Conservation (phyloP, 176 grass and related monocot species). For the Thalia dealbata region DNA sequence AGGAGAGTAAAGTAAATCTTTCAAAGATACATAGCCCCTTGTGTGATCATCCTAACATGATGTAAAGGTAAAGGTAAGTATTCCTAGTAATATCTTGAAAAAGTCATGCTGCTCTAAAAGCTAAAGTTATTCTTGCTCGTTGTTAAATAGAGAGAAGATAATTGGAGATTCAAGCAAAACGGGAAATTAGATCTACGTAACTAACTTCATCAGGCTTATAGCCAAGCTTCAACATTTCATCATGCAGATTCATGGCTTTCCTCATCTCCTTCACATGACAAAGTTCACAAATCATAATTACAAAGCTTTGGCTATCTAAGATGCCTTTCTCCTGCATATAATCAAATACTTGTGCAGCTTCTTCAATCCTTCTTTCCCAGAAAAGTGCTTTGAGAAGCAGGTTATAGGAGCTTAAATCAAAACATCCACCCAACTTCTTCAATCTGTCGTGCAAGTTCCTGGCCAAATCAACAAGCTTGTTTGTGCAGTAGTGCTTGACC, state of each 20-base stretch:
- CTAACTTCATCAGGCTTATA: constrained; percentile 22
- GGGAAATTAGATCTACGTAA: constrained; percentile 16
- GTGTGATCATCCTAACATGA: no score
- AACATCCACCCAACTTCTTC: constrained; percentile 15
- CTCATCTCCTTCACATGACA: constrained; percentile 16
- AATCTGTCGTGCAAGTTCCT: constrained; percentile 16
- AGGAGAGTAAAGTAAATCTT: no score
- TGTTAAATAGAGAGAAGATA: not conserved
- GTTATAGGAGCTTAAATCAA: constrained; percentile 10
- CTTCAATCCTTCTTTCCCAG: constrained; percentile 4
- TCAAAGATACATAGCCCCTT: no score
- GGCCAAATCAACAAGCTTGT: not conserved
- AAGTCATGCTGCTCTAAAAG: no score
- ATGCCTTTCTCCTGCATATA: constrained; percentile 19
- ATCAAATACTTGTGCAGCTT: constrained; percentile 21
- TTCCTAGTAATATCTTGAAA: no score
- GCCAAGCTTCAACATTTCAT: constrained; percentile 23
- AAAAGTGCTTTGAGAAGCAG: constrained; percentile 15
- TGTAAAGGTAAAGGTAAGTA: no score
- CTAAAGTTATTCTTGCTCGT: not conserved
- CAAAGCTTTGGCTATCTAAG: constrained; percentile 5
- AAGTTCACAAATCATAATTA: constrained; percentile 19
- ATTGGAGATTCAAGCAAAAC: not conserved
- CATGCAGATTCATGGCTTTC: constrained; percentile 27
- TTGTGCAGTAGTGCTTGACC: constrained; percentile 12